phyloP scores from a whole-genome alignment of 176 grass and related monocot species.

The Lolium rigidum region DNA sequence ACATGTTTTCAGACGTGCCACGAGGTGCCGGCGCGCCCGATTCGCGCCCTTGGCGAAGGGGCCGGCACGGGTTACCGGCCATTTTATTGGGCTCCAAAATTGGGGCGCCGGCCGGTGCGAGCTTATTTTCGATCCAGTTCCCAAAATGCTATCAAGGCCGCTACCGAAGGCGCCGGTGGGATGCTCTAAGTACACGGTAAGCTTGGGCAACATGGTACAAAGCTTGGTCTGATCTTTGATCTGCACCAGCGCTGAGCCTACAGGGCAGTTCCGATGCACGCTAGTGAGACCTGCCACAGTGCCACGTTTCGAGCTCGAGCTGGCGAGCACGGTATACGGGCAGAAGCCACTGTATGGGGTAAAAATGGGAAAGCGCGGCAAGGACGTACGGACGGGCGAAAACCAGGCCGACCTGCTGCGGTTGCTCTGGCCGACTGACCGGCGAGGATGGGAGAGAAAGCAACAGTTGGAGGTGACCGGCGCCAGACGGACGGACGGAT shows the following conservation, averaged over 20 bases:
- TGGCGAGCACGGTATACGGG: slow-evolving; percentile 15
- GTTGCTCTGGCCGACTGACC: background rate
- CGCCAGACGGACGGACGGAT: background rate
- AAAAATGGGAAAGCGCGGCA: background rate
- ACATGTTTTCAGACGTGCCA: too few species aligned
- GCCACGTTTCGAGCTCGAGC: slow-evolving; percentile 57
- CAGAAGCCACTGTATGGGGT: background rate
- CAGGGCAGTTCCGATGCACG: slow-evolving; percentile 46
- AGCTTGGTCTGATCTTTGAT: background rate
- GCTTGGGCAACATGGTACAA: background rate
- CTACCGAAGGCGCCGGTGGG: too few species aligned
- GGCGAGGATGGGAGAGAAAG: slow-evolving; percentile 9
- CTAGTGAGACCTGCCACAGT: slow-evolving; percentile 32
- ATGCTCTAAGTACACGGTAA: background rate
- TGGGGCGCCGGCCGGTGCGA: too few species aligned
- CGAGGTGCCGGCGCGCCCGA: too few species aligned
- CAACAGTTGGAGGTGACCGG: slow-evolving; percentile 5
- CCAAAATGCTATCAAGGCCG: too few species aligned
- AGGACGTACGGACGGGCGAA: slow-evolving; percentile 24
- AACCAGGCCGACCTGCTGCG: slow-evolving; percentile 10
- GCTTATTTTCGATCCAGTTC: too few species aligned
- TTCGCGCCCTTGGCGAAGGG: too few species aligned
- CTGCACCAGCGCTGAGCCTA: background rate
- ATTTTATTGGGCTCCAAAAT: too few species aligned
- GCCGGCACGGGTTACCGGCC: too few species aligned